Evolutionary conservation across 78 protist species (phyloP).

Genomic region (Parvularia atlantis): DNA sequence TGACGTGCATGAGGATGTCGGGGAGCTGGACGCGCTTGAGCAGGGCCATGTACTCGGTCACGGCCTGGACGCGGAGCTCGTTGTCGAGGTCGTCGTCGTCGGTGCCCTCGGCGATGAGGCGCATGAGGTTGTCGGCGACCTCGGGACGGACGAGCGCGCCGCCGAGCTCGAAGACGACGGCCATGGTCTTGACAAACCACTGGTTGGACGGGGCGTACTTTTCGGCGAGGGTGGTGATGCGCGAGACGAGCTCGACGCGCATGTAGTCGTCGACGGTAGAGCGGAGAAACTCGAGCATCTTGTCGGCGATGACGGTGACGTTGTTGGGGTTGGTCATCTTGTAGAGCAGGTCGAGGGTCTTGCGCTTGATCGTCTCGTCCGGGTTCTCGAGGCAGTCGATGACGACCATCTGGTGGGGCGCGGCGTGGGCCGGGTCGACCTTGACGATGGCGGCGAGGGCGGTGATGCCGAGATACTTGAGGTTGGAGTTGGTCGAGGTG

Average conservation of each 20-base stretch:
- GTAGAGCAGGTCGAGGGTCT: slow-evolving; percentile 75
- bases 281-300: slow-evolving; percentile 35
- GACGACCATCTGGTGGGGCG: slow-evolving; percentile 69
- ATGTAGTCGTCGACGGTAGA: slow-evolving; percentile 44
- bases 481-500: slow-evolving; percentile 56
- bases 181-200: slow-evolving; percentile 68
- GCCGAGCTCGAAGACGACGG: slow-evolving; percentile 43
- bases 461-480: slow-evolving; percentile 80
- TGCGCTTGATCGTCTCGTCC: slow-evolving; percentile 64
- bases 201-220: slow-evolving; percentile 17
- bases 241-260: slow-evolving; percentile 39
- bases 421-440: slow-evolving; percentile 63
- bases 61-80: slow-evolving; percentile 32
- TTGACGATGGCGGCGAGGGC: slow-evolving; percentile 63
- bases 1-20: slow-evolving; percentile 7
- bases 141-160: slow-evolving; percentile 39
- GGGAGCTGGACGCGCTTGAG: slow-evolving; percentile 5
- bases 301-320: slow-evolving; percentile 54
- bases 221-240: slow-evolving; percentile 58
- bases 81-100: slow-evolving; percentile 41
- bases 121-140: slow-evolving; percentile 44
- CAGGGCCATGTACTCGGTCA: slow-evolving; percentile 8
- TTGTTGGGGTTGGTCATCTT: slow-evolving; percentile 73
- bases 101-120: slow-evolving; percentile 62
- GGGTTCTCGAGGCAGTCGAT: slow-evolving; percentile 81